Conservation (phyloP, 2,329 filamentous ascomycete genomes). For the Lachnellula suecica region DNA sequence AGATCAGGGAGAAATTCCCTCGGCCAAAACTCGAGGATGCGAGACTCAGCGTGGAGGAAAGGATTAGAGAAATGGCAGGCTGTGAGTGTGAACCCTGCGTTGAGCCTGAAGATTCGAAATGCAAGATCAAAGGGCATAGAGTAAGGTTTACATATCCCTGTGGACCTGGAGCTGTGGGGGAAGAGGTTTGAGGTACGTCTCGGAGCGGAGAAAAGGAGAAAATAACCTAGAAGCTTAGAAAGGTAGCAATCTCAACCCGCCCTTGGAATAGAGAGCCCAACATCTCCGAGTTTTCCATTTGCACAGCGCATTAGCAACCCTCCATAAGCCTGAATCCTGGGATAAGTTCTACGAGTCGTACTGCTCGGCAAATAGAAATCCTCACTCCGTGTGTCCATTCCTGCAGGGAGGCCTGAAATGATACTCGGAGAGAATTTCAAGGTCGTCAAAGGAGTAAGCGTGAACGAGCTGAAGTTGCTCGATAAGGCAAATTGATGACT, state of each 20-base stretch:
- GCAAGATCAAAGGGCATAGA: slow-evolving; percentile 1
- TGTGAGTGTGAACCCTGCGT: not conserved
- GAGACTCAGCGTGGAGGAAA: slow-evolving; percentile 3
- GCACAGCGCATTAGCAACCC: too few relatives aligned
- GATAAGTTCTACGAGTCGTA: too few relatives aligned
- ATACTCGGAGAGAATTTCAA: too few relatives aligned
- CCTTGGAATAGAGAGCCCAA: not conserved
- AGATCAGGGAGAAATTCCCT: slow-evolving; percentile 1
- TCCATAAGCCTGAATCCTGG: too few relatives aligned
- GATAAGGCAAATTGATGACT: too few relatives aligned
- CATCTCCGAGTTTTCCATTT: too few relatives aligned
- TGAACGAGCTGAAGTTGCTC: too few relatives aligned
- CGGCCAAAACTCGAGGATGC: not conserved
- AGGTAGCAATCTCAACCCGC: not conserved
- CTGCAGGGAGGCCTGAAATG: too few relatives aligned
- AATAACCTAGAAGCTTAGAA: not conserved
- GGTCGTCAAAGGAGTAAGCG: too few relatives aligned
- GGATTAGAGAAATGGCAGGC: not conserved
- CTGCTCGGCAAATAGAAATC: too few relatives aligned
- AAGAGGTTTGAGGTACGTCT: not conserved
- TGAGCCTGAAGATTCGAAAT: not conserved
- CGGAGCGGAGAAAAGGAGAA: not conserved
- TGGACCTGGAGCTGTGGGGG: not conserved
- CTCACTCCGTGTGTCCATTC: too few relatives aligned
- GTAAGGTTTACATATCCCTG: not conserved